Evolutionary conservation across 2,329 filamentous ascomycete species (phyloP).

Genomic region (Apiospora aurea): DNA sequence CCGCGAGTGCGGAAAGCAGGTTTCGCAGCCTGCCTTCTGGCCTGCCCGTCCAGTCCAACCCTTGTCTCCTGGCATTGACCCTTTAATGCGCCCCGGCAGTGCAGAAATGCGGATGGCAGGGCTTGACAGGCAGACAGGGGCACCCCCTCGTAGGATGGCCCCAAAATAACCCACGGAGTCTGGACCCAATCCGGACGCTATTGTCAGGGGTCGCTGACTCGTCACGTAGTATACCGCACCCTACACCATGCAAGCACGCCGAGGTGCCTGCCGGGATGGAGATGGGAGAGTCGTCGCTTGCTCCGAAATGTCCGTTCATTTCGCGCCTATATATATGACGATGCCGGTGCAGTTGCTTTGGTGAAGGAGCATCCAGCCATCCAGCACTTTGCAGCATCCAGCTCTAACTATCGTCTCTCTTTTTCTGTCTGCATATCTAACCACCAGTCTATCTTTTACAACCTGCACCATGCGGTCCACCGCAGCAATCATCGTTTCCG

Average conservation of each 20-base stretch:
- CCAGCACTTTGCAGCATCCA: slow-evolving; percentile 7
- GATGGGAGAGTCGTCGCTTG: neutral
- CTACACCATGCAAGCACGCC: neutral
- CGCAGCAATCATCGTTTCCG: neutral
- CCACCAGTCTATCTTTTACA: slow-evolving; percentile 6
- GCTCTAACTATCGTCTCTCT: slow-evolving; percentile 13
- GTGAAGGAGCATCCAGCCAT: neutral
- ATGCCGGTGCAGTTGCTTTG: neutral
- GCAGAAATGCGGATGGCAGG: neutral
- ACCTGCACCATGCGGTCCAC: neutral
- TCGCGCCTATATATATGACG: neutral
- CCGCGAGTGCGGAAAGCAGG: neutral
- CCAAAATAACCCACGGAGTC: slow-evolving; percentile 5
- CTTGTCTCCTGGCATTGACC: neutral
- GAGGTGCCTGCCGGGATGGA: neutral
- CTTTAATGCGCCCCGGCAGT: neutral
- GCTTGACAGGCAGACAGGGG: neutral
- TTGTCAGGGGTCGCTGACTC: neutral
- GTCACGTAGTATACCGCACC: neutral
- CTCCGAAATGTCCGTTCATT: neutral
- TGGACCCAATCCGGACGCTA: neutral
- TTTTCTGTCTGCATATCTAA: neutral
- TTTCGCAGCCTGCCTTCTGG: neutral
- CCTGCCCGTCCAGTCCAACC: neutral
- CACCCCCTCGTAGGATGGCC: neutral